A percentile compares a stretch with the other conserved stretches of the same genome.
Evolutionary conservation across 2,329 filamentous ascomycete species (phyloP).

Genomic region (Fusarium chlamydosporum): DNA sequence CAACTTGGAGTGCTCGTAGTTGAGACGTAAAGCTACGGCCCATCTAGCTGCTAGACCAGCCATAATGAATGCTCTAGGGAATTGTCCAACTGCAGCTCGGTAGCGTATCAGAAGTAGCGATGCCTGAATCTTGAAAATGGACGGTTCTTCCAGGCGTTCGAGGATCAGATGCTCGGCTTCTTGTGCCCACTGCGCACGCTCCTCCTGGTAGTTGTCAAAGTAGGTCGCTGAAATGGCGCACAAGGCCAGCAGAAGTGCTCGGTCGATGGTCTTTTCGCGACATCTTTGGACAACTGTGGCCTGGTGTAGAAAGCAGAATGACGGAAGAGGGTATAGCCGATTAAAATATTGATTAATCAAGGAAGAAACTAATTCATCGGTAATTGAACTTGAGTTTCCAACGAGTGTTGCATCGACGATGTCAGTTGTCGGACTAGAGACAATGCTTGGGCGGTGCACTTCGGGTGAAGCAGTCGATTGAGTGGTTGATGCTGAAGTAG

Average conservation of each 20-base stretch:
- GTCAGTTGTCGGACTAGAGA: slow-evolving; percentile 34
- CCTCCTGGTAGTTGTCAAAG: slow-evolving; percentile 34
- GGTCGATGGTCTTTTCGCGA: slow-evolving; percentile 47
- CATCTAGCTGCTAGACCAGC: slow-evolving; percentile 48
- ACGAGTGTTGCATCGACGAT: slow-evolving; percentile 4
- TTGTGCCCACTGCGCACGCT: slow-evolving; percentile 43
- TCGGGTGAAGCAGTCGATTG: slow-evolving; percentile 30
- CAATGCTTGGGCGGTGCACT: slow-evolving; percentile 22
- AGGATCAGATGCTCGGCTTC: slow-evolving; percentile 48
- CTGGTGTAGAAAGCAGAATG: slow-evolving; percentile 48
- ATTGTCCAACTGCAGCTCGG: slow-evolving; percentile 47
- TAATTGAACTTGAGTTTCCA: background rate
- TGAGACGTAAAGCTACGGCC: slow-evolving; percentile 50
- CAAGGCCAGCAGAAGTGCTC: slow-evolving; percentile 45
- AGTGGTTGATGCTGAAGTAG: slow-evolving; percentile 8
- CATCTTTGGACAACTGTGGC: slow-evolving; percentile 49
- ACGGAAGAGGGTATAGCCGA: slow-evolving; percentile 44
- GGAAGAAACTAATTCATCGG: slow-evolving; percentile 40
- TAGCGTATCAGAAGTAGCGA: slow-evolving; percentile 49
- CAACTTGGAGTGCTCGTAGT: slow-evolving; percentile 48
- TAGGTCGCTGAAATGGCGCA: slow-evolving; percentile 48
- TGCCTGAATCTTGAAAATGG: slow-evolving; percentile 50
- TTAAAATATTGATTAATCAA: slow-evolving; percentile 47
- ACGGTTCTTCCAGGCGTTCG: slow-evolving; percentile 46
- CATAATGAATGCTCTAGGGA: slow-evolving; percentile 50